Evolutionary conservation across 768 basidiomycete genomes (phyloP), one percentile per base, ranked within the genome.

Genomic region (Hemileccinum rubropunctum): DNA sequence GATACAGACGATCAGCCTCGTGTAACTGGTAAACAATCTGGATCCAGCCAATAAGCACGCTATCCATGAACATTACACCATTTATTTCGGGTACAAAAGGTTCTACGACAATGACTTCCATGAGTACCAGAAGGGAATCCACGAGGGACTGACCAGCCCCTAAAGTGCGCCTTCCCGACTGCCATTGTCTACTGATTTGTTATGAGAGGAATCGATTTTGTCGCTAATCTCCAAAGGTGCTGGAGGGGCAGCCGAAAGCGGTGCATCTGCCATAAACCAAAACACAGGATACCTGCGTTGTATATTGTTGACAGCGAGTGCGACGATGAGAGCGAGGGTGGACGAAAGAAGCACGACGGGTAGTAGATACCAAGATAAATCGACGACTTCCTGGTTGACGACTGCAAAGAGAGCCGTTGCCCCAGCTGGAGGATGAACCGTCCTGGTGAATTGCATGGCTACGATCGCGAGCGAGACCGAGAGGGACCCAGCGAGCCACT

Each of bases 401-500:
- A 75, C 71, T 17, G 78, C 73, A 10, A 81, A 65, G 30, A 81
- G 66, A 18, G 80, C 78, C 1, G 79, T 80, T n/a, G 78, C 80
- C 49, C 80, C 81, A 44, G 78, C 79, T 18, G 81, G 80, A 3
- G 80, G 81, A 58, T 81, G 80, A 9, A 72, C 73, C 6, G 76
- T 82, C 10, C 60, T 61, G 9, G 78, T 78, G 43, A 81, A 65
- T 54, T 80, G 77, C 81, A 82, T 80, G 20, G 69, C 58, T 15
- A 78, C 74, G 33, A 78, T 59, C 20, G 74, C 47, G 14, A 66
- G 54, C 1, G 75, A 74, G 45, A 73, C 74, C 0, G 77, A 70
- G 12, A 82, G 50, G 15, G 52, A 62, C 6, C 40, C 59, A 23
- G 53, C 59, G n/a, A 49, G 65, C 80, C 79, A 83, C 39, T 68